Conservation (phyloP, 768 basidiomycete genomes). For the Mycena alexandri region DNA sequence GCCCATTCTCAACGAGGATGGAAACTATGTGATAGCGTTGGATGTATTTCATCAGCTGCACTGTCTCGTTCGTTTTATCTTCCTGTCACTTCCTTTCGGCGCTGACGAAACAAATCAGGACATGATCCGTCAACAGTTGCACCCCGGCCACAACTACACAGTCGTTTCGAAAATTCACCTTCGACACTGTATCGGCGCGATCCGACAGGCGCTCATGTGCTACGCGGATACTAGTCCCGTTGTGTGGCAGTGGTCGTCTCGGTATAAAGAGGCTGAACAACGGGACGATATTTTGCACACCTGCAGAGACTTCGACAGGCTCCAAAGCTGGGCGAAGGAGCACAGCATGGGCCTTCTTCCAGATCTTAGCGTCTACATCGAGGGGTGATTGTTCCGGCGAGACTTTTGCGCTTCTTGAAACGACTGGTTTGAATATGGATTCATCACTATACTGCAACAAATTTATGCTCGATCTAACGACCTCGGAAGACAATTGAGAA, state of each 20-base stretch:
- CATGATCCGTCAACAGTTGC: constrained; percentile 27
- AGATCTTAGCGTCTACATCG: constrained; percentile 30
- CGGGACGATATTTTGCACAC: constrained; percentile 37
- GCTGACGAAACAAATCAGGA: constrained; percentile 23
- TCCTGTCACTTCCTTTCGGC: neutral
- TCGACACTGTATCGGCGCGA: constrained; percentile 37
- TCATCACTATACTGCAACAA: neutral
- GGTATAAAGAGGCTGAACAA: constrained; percentile 28
- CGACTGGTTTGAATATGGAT: neutral
- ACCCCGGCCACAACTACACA: constrained; percentile 32
- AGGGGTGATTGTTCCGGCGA: constrained; percentile 15
- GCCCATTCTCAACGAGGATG: constrained; percentile 36
- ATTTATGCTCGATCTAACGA: neutral
- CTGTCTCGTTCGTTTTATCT: constrained; percentile 34
- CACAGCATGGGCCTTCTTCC: constrained; percentile 27
- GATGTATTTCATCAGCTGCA: constrained; percentile 42
- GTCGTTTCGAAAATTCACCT: constrained; percentile 19
- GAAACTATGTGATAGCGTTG: constrained; percentile 35
- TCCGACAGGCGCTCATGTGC: constrained; percentile 38
- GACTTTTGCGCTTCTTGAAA: neutral
- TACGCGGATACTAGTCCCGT: constrained; percentile 35
- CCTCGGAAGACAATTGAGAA: neutral
- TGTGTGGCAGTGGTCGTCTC: constrained; percentile 38
- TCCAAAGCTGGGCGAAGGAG: constrained; percentile 36
- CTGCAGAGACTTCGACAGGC: constrained; percentile 35